Base-by-base conservation (phyloP, 2,329 filamentous ascomycete species). In the Colletotrichum melonis region DNA sequence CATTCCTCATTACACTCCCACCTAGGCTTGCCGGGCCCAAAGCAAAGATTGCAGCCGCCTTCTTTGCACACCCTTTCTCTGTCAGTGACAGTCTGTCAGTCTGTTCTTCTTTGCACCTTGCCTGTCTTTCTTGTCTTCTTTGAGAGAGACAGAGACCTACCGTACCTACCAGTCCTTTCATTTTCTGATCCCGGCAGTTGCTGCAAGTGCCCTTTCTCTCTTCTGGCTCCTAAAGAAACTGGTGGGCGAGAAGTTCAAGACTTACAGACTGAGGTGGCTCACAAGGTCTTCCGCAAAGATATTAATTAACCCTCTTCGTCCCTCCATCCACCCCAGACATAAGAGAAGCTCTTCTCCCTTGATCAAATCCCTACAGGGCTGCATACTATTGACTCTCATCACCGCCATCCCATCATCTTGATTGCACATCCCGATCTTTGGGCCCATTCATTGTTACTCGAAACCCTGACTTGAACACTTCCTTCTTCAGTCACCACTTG, bases 151-250 rank as follows among this genome's bases (percentile, higher is more conserved):
- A 49, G 19, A 62, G 42, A n/a, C 59, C 46, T 57, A 16, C 28
- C 46, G 19, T 28, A 5, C 14, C 24, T 70, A 57, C 46, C 67
- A 60, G 56, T 70, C 70, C 70, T 73, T 73, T 73, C 67, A 70
- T 73, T 73, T 70, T 56, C 67, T 49, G 67, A 70, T 68, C 67
- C 70, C 70, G 70, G 70, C 70, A 65, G 60, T 70, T 73, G 67
- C 66, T 59, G 70, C 30, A 64, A 46, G 26, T 52, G 62, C 42
- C 60, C 55, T 70, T 55, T 70, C 46, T 64, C 42, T 66, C 2
- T 19, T 42, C 19, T 42, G 55, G 59, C 46, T 26, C 55, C n/a
- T 12, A 28, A 57, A 52, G 19, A 60, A 64, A 28, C 54, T 60
- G 24, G 32, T 32, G 32, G 63, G 32, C 38, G 52, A 35, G 52